Conservation (phyloP, 805 yeast species). For the Hanseniaspora nectarophila region DNA sequence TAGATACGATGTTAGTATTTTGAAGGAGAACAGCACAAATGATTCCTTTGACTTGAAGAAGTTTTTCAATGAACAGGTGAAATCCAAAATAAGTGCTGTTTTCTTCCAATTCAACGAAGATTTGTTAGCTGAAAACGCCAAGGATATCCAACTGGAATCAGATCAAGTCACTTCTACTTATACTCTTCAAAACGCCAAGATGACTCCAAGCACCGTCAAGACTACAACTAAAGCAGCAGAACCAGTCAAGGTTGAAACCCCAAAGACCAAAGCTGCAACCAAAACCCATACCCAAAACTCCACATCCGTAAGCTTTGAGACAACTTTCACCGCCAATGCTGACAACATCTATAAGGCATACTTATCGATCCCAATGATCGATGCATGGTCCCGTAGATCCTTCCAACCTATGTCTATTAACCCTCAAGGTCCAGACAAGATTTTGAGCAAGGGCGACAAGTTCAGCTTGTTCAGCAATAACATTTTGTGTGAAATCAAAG, state of each 20-base stretch:
- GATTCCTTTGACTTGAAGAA: conserved; percentile 33
- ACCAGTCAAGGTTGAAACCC: background rate
- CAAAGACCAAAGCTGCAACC: background rate
- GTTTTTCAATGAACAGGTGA: conserved; percentile 30
- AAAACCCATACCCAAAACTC: conserved; percentile 48
- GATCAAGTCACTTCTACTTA: conserved; percentile 48
- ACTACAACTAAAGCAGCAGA: conserved; percentile 11
- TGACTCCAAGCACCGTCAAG: conserved; percentile 1
- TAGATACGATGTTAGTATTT: conserved; percentile 67
- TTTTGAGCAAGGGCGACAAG: conserved; percentile 40
- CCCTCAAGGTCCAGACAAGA: conserved; percentile 36
- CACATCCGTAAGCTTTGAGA: conserved; percentile 61
- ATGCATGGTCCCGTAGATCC: conserved; percentile 68
- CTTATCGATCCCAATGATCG: conserved; percentile 60
- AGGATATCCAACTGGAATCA: conserved; percentile 74
- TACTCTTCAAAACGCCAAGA: conserved; percentile 37
- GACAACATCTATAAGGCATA: conserved; percentile 72
- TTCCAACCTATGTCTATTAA: conserved; percentile 31
- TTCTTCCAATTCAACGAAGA: conserved; percentile 64
- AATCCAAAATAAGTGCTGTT: conserved; percentile 43
- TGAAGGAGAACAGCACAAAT: conserved; percentile 41
- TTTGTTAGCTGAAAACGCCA: conserved; percentile 61
- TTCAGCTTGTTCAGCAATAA: conserved; percentile 81
- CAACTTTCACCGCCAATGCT: conserved; percentile 77
- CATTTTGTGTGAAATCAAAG: conserved; percentile 46